These are phyloP conservation scores for Pontederia crassipes DNA, from an alignment of 176 grass and related monocot species.

Conservation along the genomic window DNA sequence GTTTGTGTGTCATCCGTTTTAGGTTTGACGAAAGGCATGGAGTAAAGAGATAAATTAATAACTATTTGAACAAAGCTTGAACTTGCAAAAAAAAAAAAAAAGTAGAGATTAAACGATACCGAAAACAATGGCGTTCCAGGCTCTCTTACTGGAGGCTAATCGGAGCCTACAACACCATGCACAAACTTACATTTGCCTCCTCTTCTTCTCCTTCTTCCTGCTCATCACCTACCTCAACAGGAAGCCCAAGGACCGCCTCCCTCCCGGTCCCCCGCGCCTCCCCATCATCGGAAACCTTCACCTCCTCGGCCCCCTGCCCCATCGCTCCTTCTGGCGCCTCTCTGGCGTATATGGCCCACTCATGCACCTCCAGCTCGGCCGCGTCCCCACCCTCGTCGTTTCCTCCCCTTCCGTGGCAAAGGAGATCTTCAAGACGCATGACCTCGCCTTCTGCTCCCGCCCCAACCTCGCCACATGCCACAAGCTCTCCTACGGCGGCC, in stretches of 20 bases:
- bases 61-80: too few relatives aligned
- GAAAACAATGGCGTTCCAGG: too few relatives aligned
- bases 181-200: neutral
- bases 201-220: neutral
- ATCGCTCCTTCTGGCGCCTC: neutral
- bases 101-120: too few relatives aligned
- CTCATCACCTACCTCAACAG: too few relatives aligned
- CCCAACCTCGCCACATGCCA: neutral
- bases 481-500: neutral
- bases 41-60: too few relatives aligned
- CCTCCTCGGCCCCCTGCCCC: neutral
- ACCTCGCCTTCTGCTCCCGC: neutral
- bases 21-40: too few relatives aligned
- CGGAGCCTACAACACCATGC: too few relatives aligned
- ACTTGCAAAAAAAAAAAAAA: too few relatives aligned
- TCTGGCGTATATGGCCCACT: neutral
- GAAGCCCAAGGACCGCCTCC: neutral
- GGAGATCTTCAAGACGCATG: neutral
- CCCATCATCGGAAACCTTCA: conserved; percentile 7
- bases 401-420: neutral
- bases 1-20: too few relatives aligned
- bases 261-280: neutral
- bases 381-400: conserved; percentile 1
- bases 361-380: neutral
- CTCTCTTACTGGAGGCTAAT: too few relatives aligned